A percentile compares a stretch with the other conserved stretches of the same genome.
Evolutionary conservation across 176 grass and related monocot species (phyloP).

Genomic region (Lolium rigidum): DNA sequence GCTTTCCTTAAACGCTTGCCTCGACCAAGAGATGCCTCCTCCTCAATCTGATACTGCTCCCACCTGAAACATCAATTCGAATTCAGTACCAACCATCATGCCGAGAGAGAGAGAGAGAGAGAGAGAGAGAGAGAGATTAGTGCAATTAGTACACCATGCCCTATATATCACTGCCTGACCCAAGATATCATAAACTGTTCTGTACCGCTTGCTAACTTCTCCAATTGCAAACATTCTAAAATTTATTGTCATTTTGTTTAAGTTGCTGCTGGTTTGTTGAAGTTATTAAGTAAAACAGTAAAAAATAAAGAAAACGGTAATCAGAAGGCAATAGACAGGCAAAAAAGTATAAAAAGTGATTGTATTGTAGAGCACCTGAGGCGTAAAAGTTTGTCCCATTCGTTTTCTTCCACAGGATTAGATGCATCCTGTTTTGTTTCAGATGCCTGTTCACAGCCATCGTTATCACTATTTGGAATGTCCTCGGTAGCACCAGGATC

Average conservation of each 20-base stretch:
- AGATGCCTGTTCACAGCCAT: constrained; percentile 57
- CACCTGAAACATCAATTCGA: constrained; percentile 69
- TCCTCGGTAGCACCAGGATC: constrained; percentile 62
- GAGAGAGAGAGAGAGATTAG: background rate
- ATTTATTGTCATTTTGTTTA: constrained; percentile 3
- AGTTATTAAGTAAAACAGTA: constrained; percentile 18
- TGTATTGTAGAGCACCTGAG: constrained; percentile 65
- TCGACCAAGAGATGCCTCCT: constrained; percentile 91
- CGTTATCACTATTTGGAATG: constrained; percentile 53
- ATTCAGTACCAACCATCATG: constrained; percentile 23
- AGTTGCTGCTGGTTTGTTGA: background rate
- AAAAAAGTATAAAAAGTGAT: constrained; percentile 20
- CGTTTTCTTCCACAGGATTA: constrained; percentile 77
- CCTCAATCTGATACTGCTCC: constrained; percentile 93
- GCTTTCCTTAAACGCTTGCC: constrained; percentile 97
- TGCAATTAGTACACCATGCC: background rate
- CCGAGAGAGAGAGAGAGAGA: background rate
- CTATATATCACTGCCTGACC: constrained; percentile 23
- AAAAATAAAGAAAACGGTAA: background rate
- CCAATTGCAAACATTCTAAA: constrained; percentile 7
- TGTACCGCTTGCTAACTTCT: constrained; percentile 6
- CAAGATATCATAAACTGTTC: constrained; percentile 5
- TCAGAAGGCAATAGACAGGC: background rate
- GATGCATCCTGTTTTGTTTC: constrained; percentile 69
- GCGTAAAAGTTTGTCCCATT: constrained; percentile 99